Evolutionary conservation across 2,329 filamentous ascomycete species (phyloP).

Genomic region (Calonectria pauciramosa): DNA sequence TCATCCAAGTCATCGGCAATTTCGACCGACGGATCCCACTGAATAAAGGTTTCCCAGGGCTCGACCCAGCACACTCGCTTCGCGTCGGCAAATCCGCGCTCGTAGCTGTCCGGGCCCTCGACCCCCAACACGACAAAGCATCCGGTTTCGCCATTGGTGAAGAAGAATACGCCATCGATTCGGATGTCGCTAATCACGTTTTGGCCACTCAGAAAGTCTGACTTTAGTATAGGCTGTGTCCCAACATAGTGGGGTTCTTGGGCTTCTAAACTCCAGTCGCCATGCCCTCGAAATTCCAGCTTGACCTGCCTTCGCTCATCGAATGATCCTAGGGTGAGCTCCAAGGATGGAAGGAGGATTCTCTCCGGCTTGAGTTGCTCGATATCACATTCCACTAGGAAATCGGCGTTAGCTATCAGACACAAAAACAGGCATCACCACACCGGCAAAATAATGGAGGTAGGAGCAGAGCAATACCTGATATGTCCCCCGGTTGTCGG

Average conservation of each 20-base stretch:
- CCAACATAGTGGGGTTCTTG: background rate
- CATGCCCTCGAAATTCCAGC: background rate
- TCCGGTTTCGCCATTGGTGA: background rate
- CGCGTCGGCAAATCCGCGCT: background rate
- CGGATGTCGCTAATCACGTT: background rate
- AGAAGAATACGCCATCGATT: slow-evolving; percentile 6
- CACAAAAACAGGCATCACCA: background rate
- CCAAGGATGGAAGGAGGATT: background rate
- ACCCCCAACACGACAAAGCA: slow-evolving; percentile 3
- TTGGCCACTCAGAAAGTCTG: background rate
- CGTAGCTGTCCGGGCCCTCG: background rate
- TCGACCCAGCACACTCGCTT: slow-evolving; percentile 3
- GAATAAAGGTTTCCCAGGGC: background rate
- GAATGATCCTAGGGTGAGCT: background rate
- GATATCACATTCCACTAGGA: background rate
- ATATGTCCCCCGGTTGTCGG: background rate
- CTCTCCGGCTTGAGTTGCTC: background rate
- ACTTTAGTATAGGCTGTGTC: background rate
- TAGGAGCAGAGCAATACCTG: background rate
- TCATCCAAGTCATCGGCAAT: background rate
- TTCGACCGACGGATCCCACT: background rate
- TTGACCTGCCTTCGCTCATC: background rate
- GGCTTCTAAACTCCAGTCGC: slow-evolving; percentile 1
- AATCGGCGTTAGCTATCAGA: background rate
- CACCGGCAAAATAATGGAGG: background rate